These are phyloP conservation scores for Myxozyma geophila DNA, from an alignment of 805 yeast genomes.

Conservation along the genomic window DNA sequence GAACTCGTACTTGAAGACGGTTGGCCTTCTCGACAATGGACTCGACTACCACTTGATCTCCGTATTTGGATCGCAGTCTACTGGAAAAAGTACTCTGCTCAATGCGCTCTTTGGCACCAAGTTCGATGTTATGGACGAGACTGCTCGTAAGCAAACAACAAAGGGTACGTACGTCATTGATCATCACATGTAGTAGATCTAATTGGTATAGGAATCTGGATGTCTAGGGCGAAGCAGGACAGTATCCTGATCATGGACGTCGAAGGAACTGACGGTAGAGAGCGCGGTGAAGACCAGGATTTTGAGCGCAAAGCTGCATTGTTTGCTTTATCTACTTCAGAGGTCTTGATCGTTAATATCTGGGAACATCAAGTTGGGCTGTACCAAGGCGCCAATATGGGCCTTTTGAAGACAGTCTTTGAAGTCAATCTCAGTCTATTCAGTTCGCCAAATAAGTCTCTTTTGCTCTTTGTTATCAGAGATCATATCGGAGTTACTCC, in stretches of 20 bases:
- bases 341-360: constrained; percentile 84
- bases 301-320: constrained; percentile 95
- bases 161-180: constrained; percentile 57
- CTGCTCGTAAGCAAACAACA: constrained; percentile 85
- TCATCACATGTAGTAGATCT: neutral
- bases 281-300: constrained; percentile 97
- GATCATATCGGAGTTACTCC: constrained; percentile 92
- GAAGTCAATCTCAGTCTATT: constrained; percentile 91
- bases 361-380: constrained; percentile 98
- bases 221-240: constrained; percentile 37
- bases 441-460: constrained; percentile 52
- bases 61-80: constrained; percentile 95
- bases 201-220: constrained; percentile 35
- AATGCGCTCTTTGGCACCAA: constrained; percentile 83
- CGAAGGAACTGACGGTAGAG: constrained; percentile 99
- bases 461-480: constrained; percentile 84
- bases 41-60: constrained; percentile 86
- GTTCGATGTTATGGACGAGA: constrained; percentile 93
- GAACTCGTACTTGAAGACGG: constrained; percentile 46
- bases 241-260: constrained; percentile 86
- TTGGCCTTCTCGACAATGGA: constrained; percentile 54
- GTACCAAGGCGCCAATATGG: constrained; percentile 98
- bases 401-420: constrained; percentile 88
- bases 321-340: constrained; percentile 91
- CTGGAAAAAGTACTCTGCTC: constrained; percentile 92